A percentile compares a stretch with the other conserved stretches of the same genome.
Evolutionary conservation across 106 monocot species (phyloP).

Genomic region (Dendrobium nobile): DNA sequence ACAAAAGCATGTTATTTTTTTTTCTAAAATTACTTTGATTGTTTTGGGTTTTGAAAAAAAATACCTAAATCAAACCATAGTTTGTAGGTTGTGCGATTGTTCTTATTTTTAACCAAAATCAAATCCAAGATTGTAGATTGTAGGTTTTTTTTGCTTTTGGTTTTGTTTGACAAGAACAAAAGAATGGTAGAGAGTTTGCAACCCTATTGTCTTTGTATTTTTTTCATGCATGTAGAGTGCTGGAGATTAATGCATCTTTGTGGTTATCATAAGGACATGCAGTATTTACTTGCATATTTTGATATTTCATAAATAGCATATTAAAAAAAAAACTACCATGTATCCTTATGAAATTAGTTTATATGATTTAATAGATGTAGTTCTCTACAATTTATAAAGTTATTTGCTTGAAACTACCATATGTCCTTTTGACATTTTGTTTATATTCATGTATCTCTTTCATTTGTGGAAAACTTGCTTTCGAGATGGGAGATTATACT

Average conservation of each 20-base stretch:
- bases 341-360: neutral
- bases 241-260: neutral
- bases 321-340: neutral
- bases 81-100: too few species aligned
- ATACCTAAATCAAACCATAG: too few species aligned
- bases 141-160: too few species aligned
- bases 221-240: neutral
- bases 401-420: neutral
- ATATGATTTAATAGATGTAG: neutral
- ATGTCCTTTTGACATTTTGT: neutral
- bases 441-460: neutral
- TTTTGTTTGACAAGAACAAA: conserved; percentile 53
- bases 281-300: neutral
- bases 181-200: conserved; percentile 54
- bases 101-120: too few species aligned
- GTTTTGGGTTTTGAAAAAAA: too few species aligned
- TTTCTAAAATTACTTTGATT: too few species aligned
- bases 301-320: neutral
- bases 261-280: neutral
- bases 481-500: neutral
- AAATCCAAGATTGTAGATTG: too few species aligned
- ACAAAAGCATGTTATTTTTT: too few species aligned
- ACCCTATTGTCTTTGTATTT: conserved; percentile 8
- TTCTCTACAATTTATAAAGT: neutral
- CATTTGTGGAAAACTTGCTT: neutral